A percentile compares a stretch with the other conserved stretches of the same genome.
These are phyloP conservation scores for Botryotinia globosa DNA, from an alignment of 2,329 filamentous ascomycete species.

Conservation along the genomic window DNA sequence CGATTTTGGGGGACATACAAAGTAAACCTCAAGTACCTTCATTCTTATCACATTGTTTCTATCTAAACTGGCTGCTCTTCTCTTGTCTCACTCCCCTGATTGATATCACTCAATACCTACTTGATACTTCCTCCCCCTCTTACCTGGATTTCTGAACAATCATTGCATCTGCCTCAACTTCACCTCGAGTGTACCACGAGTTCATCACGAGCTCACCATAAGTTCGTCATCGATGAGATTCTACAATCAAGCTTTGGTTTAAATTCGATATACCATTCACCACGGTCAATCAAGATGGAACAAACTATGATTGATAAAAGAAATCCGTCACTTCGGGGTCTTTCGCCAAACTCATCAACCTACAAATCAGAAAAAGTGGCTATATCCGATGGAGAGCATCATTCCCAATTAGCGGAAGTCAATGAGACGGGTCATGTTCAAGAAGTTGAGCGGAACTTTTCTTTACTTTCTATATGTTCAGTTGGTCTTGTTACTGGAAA, in stretches of 20 bases:
- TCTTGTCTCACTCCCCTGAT: background rate
- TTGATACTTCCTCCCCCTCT: background rate
- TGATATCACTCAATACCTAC: background rate
- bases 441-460: slow-evolving; percentile 50
- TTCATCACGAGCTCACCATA: too few species aligned
- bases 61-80: background rate
- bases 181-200: background rate
- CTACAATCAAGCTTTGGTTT: background rate
- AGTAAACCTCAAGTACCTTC: background rate
- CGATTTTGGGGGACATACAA: background rate
- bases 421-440: slow-evolving; percentile 52
- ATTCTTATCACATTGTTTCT: background rate
- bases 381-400: slow-evolving; percentile 10
- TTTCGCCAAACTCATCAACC: background rate
- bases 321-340: background rate
- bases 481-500: slow-evolving; percentile 47
- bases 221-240: background rate
- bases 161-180: background rate
- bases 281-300: background rate
- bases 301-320: background rate
- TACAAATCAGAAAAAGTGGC: slow-evolving; percentile 23
- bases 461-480: slow-evolving; percentile 45
- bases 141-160: background rate
- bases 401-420: slow-evolving; percentile 32
- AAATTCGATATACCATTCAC: background rate